A percentile compares a stretch with the other conserved stretches of the same genome.
phyloP scores from a whole-genome alignment of 1,284 basidiomycete species.

The Boletellus sp. region DNA sequence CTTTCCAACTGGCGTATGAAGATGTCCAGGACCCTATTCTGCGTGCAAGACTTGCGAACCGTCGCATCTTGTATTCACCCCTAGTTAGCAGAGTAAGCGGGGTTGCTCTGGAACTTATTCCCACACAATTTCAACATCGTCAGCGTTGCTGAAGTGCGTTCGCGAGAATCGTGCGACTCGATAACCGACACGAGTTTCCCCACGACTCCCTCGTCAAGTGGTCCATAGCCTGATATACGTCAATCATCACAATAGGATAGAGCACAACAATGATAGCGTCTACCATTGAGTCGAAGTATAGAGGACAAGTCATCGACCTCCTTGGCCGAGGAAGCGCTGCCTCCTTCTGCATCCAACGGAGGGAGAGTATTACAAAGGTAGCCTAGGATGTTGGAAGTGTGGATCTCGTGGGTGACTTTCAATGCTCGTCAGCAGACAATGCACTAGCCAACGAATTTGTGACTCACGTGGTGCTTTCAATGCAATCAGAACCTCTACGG shows the following conservation, averaged over 20 bases:
- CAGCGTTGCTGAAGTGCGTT: slow-evolving; percentile 7
- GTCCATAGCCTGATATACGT: neutral
- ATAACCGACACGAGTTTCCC: neutral
- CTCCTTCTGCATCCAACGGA: slow-evolving; percentile 10
- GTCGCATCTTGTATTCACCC: neutral
- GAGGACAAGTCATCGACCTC: neutral
- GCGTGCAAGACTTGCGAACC: neutral
- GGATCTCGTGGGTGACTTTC: neutral
- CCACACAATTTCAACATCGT: slow-evolving; percentile 9
- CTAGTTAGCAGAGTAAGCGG: neutral
- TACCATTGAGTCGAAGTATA: slow-evolving; percentile 1
- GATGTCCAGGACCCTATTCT: neutral
- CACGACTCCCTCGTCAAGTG: neutral
- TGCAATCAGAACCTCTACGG: slow-evolving; percentile 4
- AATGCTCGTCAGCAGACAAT: neutral
- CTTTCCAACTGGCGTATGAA: slow-evolving; percentile 4
- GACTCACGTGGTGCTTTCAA: slow-evolving; percentile 3
- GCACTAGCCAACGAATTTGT: neutral
- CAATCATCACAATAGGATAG: neutral
- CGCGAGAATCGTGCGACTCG: neutral
- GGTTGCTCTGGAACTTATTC: neutral
- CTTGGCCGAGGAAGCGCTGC: no score
- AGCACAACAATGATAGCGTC: neutral
- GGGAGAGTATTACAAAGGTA: slow-evolving; percentile 9
- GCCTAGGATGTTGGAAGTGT: slow-evolving; percentile 1